Evolutionary conservation across 2,329 filamentous ascomycete genomes (phyloP).

Genomic region (Fusarium nelsonii): DNA sequence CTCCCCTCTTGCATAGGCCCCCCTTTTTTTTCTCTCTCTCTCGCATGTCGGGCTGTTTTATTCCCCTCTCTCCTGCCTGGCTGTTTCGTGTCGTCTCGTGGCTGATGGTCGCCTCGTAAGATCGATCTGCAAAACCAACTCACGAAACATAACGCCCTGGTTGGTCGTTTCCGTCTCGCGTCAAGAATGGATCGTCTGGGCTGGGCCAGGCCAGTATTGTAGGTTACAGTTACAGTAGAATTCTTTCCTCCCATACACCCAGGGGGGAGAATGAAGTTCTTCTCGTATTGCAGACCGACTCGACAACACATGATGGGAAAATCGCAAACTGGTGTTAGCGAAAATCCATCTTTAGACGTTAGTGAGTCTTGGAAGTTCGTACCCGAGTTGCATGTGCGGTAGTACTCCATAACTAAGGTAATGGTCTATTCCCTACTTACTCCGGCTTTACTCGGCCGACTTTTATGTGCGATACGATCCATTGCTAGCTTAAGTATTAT

Average conservation of each 20-base stretch:
- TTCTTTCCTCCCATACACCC: conserved; percentile 9
- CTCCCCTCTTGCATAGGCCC: conserved; percentile 1
- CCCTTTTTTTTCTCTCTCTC: conserved; percentile 16
- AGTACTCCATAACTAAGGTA: conserved; percentile 1
- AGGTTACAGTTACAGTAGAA: conserved; percentile 7
- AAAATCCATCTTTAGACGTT: conserved; percentile 11
- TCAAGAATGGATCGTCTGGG: conserved; percentile 23
- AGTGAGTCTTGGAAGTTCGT: conserved; percentile 22
- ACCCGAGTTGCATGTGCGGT: conserved; percentile 21
- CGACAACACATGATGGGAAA: conserved; percentile 31
- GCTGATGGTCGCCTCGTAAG: conserved; percentile 41
- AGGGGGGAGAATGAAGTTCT: conserved; percentile 8
- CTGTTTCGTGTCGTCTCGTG: conserved; percentile 21
- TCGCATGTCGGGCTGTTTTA: conserved; percentile 25
- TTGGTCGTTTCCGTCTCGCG: conserved; percentile 22
- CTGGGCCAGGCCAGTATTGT: background rate
- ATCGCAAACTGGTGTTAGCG: conserved; percentile 1
- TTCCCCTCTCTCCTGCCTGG: conserved; percentile 20
- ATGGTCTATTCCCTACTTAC: background rate
- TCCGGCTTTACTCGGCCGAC: conserved; percentile 31
- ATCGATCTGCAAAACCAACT: conserved; percentile 43
- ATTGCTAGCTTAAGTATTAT: background rate
- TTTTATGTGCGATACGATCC: conserved; percentile 11
- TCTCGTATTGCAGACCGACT: conserved; percentile 37
- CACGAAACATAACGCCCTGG: conserved; percentile 27